phyloP scores from a whole-genome alignment of 1,284 basidiomycete genomes.

The Trichosporon sp. region DNA sequence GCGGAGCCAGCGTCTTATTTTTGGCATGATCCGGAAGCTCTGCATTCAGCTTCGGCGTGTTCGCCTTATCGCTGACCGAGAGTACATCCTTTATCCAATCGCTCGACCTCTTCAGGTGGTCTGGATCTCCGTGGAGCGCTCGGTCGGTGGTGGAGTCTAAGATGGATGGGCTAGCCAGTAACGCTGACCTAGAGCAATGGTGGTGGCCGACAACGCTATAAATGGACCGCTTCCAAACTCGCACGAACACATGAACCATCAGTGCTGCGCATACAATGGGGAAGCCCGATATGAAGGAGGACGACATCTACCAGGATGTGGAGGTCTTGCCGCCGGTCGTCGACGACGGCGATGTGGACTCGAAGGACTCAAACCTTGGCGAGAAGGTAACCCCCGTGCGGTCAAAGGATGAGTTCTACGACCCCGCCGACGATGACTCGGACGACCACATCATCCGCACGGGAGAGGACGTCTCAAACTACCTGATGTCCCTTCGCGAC shows the following conservation, averaged over 20 bases:
- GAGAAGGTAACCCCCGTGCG: not conserved
- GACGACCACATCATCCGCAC: constrained; percentile 26
- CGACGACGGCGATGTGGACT: not conserved
- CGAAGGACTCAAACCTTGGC: not conserved
- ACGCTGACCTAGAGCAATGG: not conserved
- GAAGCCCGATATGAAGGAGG: not conserved
- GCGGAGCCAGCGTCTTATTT: not conserved
- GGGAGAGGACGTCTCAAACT: constrained; percentile 60
- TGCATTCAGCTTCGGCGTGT: not conserved
- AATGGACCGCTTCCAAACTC: not conserved
- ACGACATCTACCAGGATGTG: not conserved
- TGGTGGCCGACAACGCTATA: not conserved
- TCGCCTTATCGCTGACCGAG: not conserved
- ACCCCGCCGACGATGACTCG: not conserved
- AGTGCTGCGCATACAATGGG: not conserved
- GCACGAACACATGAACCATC: not conserved
- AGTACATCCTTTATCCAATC: not conserved
- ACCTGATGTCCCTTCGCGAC: constrained; percentile 60
- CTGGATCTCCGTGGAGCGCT: not conserved
- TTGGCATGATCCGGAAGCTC: not conserved
- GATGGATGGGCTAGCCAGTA: not conserved
- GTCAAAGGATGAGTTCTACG: not conserved
- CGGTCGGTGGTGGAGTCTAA: not conserved
- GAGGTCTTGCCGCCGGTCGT: not conserved
- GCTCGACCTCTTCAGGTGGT: not conserved